phyloP scores from a whole-genome alignment of 2,329 filamentous ascomycete genomes.

The Penicillium aurantiogriseum region DNA sequence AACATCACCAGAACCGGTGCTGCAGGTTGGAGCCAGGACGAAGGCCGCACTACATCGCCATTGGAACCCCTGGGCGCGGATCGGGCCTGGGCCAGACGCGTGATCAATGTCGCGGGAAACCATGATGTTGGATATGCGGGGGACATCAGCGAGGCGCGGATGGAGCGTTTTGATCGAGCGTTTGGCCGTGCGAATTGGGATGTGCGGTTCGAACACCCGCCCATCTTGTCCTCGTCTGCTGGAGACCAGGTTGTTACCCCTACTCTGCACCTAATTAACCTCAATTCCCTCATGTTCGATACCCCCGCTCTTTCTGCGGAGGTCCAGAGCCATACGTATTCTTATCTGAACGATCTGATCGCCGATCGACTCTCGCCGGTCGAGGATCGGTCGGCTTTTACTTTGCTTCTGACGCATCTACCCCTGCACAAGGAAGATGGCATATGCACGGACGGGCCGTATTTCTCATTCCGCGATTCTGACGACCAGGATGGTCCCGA shows the following conservation, averaged over 20 bases:
- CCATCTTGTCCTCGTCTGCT: conserved; percentile 24
- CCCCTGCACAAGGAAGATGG: conserved; percentile 81
- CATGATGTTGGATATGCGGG: conserved; percentile 97
- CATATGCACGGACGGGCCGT: conserved; percentile 78
- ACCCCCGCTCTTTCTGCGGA: conserved; percentile 66
- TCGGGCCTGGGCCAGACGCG: conserved; percentile 65
- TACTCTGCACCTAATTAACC: conserved; percentile 75
- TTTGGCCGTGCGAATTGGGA: conserved; percentile 94
- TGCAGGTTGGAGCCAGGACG: conserved; percentile 41
- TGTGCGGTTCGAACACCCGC: conserved; percentile 66
- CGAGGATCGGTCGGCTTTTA: conserved; percentile 66
- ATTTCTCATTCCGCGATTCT: conserved; percentile 74
- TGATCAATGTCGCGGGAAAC: conserved; percentile 91
- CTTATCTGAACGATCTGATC: conserved; percentile 63
- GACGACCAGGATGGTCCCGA: conserved; percentile 60
- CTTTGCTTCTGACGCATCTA: conserved; percentile 85
- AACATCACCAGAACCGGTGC: conserved; percentile 37
- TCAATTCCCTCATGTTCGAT: conserved; percentile 95
- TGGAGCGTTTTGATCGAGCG: conserved; percentile 75
- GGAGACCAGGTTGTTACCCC: conserved; percentile 36
- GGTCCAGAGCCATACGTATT: conserved; percentile 74
- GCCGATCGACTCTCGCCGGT: conserved; percentile 58
- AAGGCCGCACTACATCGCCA: conserved; percentile 19
- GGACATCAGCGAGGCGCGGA: conserved; percentile 73
- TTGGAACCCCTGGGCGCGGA: conserved; percentile 38